Evolutionary conservation across 192 early-diverging fungal species (phyloP).

Genomic region (Dispira simplex): DNA sequence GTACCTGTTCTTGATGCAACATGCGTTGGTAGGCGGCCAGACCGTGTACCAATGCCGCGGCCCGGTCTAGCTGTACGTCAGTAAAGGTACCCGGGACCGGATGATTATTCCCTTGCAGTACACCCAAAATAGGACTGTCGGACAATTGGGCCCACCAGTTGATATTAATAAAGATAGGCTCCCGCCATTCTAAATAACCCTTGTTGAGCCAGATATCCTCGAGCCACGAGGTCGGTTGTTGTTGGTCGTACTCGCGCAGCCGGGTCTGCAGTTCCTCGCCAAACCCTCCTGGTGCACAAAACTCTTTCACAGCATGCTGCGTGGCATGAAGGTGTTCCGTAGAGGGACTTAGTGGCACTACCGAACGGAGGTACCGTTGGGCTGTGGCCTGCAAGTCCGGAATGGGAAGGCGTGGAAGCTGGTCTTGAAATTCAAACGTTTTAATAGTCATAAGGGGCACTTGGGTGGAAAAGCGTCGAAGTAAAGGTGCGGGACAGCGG

Average conservation of each 20-base stretch:
- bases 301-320: conserved; percentile 47
- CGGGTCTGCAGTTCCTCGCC: conserved; percentile 62
- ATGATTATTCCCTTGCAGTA: conserved; percentile 15
- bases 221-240: conserved; percentile 67
- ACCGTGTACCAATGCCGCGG: conserved; percentile 54
- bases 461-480: no score
- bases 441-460: no score
- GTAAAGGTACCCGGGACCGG: conserved; percentile 38
- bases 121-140: conserved; percentile 37
- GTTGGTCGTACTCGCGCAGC: conserved; percentile 46
- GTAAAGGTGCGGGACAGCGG: no score
- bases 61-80: conserved; percentile 57
- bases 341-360: conserved; percentile 38
- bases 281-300: conserved; percentile 45
- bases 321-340: conserved; percentile 36
- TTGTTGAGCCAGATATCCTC: conserved; percentile 72
- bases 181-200: conserved; percentile 77
- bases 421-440: conserved; percentile 51
- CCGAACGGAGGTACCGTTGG: conserved; percentile 55
- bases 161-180: conserved; percentile 68
- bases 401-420: conserved; percentile 70
- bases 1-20: conserved; percentile 44
- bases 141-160: conserved; percentile 74
- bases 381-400: conserved; percentile 63
- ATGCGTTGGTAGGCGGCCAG: conserved; percentile 59